phyloP scores from a whole-genome alignment of 495 filamentous ascomycete species.

The Tuber magnatum region DNA sequence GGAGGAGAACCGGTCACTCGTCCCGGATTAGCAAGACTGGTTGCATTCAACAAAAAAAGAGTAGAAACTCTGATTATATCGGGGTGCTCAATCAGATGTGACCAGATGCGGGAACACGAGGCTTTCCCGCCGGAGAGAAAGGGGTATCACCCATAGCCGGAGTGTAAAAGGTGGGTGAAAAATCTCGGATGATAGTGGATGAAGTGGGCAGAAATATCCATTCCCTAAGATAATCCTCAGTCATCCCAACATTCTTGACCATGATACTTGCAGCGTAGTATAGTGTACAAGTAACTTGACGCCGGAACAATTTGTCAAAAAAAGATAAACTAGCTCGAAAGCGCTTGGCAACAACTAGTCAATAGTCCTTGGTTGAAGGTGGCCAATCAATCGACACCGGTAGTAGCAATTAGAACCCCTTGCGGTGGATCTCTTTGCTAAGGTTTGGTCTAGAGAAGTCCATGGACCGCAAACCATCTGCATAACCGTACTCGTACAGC shows the following conservation, averaged over 20 bases:
- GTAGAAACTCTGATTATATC: background rate
- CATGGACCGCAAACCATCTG: background rate
- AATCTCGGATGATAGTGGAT: background rate
- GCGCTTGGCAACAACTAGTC: background rate
- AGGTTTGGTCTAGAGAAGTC: background rate
- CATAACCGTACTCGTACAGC: background rate
- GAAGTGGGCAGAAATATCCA: background rate
- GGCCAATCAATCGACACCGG: background rate
- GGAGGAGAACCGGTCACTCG: background rate
- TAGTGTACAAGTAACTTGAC: background rate
- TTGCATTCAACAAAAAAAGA: background rate
- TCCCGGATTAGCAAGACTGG: background rate
- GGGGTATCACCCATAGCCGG: background rate
- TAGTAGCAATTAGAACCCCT: background rate
- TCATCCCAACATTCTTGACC: background rate
- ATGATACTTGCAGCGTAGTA: background rate
- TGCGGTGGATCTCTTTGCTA: background rate
- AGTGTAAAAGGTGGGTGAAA: background rate
- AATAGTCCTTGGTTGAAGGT: background rate
- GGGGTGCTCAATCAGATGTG: background rate
- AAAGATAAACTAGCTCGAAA: background rate
- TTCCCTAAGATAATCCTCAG: background rate
- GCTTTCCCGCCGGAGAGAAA: background rate
- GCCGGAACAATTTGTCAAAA: background rate
- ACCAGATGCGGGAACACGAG: background rate